phyloP scores from a whole-genome alignment of 257 asterid species.

The Solanum okadae region DNA sequence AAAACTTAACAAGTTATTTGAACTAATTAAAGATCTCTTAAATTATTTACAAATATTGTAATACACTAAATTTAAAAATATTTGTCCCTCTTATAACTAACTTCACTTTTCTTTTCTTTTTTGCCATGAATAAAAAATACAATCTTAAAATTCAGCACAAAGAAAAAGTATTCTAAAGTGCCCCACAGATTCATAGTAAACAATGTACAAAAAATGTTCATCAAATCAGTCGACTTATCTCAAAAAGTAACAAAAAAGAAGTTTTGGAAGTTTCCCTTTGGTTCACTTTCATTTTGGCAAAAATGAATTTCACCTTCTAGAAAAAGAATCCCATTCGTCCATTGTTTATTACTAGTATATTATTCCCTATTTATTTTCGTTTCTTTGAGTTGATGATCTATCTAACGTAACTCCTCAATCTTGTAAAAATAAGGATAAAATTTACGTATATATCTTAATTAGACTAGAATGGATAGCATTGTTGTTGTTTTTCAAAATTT shows the following conservation, averaged over 20 bases:
- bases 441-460: neutral
- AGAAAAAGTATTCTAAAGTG: neutral
- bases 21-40: neutral
- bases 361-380: neutral
- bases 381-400: neutral
- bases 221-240: neutral
- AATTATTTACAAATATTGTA: neutral
- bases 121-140: neutral
- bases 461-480: neutral
- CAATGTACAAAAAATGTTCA: neutral
- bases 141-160: neutral
- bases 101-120: neutral
- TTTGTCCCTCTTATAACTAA: neutral
- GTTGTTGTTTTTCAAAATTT: neutral
- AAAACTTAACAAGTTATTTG: neutral
- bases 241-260: neutral
- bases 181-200: neutral
- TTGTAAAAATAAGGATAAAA: neutral
- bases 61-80: neutral
- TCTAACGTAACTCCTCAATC: accelerated
- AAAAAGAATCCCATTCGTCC: neutral
- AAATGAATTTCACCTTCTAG: neutral
- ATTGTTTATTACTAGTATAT: neutral
- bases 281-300: neutral
- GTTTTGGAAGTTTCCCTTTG: neutral